Evolutionary conservation across 257 asterid genomes (phyloP), one percentile per base, ranked within the genome.

Genomic region (Solanum arcanum): DNA sequence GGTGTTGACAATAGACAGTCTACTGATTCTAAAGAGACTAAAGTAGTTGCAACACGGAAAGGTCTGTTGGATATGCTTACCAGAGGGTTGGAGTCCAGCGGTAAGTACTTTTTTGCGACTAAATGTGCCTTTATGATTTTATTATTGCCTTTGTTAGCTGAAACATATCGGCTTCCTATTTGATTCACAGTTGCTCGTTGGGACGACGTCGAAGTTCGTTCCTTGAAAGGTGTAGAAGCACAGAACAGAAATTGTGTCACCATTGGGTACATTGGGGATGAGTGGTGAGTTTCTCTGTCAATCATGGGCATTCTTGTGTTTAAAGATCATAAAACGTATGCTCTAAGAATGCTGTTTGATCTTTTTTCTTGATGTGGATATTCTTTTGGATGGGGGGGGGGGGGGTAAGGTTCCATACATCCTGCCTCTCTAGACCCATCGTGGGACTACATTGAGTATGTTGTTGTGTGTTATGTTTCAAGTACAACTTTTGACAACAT

Each of bases 211-310:
- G 93, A 90, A 56, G 88, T 77, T 88, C 88, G 91, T 74, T 80
- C 85, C 85, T 85, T 92, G 31, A 87, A 37, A 59, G 90, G 85
- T 39, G 78, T 85, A 4, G 92, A 91, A 87, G 66, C 91, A 74
- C 87, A 70, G 76, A 87, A 86, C 23, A 86, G 39, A 23, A 89
- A 86, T 89, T 64, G 87, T 70, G 85, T 87, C 59, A 91, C 83
- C 86, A 95, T 97, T 74, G 99, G 99, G 86, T 91, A 96, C 87
- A 44, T 95, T 87, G 98, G 95, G 41, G 98, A 95, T 86, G 99
- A 93, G 86, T 96, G 99, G 99, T 96, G 88, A 93, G 98, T 90
- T 39, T 31, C 60, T 72, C 46, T 68, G 42, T 42, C 21, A 18
- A 33, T 81, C 25, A 29, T 16, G 85, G 69, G 21, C 44, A 29